Evolutionary conservation across 495 filamentous ascomycete genomes (phyloP).

Genomic region (Podospora australis): DNA sequence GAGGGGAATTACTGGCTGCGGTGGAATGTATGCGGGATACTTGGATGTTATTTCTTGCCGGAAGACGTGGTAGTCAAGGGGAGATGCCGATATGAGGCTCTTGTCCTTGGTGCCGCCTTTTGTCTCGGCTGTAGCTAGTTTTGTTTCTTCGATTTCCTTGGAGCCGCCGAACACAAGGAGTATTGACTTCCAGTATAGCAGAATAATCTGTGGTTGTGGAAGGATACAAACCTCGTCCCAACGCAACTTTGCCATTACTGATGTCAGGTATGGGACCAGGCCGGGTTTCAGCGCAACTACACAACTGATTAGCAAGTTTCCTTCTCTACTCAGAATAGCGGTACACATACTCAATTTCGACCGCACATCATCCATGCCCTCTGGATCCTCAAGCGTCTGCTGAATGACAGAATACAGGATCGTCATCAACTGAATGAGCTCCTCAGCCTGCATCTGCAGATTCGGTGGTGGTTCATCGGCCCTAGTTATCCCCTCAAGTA

Average conservation of each 20-base stretch:
- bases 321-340: neutral
- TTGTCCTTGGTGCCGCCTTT: constrained; percentile 41
- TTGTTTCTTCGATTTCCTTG: constrained; percentile 63
- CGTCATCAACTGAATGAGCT: constrained; percentile 56
- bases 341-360: constrained; percentile 35
- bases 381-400: constrained; percentile 48
- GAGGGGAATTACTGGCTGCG: constrained; percentile 72
- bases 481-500: too few relatives aligned
- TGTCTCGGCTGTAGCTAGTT: constrained; percentile 53
- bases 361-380: constrained; percentile 32
- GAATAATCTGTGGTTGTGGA: constrained; percentile 50
- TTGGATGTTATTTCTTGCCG: constrained; percentile 98
- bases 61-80: constrained; percentile 92
- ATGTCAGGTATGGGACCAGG: constrained; percentile 65
- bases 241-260: constrained; percentile 67
- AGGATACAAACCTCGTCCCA: constrained; percentile 67
- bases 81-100: constrained; percentile 76
- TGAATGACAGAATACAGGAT: constrained; percentile 69
- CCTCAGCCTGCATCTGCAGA: constrained; percentile 42
- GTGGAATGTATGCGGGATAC: constrained; percentile 92
- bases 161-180: constrained; percentile 78
- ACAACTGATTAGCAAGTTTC: constrained; percentile 17
- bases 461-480: constrained; percentile 32
- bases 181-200: constrained; percentile 86
- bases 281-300: constrained; percentile 56